Evolutionary conservation across 2,329 filamentous ascomycete species (phyloP).

Genomic region (Trichoderma sp.): DNA sequence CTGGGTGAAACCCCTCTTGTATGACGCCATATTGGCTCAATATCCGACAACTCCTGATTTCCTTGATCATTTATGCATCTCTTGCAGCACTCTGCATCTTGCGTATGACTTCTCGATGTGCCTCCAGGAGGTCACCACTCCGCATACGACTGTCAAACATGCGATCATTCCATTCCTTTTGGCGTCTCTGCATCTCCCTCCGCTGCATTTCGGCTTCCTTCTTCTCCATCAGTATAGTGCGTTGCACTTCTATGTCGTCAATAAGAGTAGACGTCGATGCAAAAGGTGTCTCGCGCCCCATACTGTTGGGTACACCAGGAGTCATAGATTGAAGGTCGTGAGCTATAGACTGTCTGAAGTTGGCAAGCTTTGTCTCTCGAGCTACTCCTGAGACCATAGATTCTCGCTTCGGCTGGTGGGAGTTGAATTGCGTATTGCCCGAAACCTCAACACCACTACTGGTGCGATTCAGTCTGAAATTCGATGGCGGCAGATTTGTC

Average conservation of each 20-base stretch:
- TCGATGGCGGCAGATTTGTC: slow-evolving; percentile 32
- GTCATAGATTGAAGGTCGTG: slow-evolving; percentile 54
- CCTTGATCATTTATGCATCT: slow-evolving; percentile 24
- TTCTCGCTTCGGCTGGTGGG: slow-evolving; percentile 52
- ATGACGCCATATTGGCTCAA: neutral
- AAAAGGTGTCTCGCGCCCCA: slow-evolving; percentile 41
- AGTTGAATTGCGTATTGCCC: slow-evolving; percentile 46
- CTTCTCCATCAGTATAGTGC: slow-evolving; percentile 57
- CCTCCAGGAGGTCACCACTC: slow-evolving; percentile 68
- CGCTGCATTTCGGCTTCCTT: slow-evolving; percentile 60
- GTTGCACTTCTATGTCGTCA: slow-evolving; percentile 49
- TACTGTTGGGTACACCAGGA: slow-evolving; percentile 31
- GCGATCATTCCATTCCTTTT: slow-evolving; percentile 57
- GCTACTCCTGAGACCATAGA: slow-evolving; percentile 42
- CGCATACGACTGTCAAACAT: slow-evolving; percentile 74
- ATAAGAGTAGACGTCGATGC: slow-evolving; percentile 33
- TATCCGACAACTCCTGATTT: neutral
- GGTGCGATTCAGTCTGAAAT: slow-evolving; percentile 24
- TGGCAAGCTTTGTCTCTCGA: slow-evolving; percentile 60
- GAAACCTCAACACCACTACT: slow-evolving; percentile 29
- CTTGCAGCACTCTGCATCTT: slow-evolving; percentile 64
- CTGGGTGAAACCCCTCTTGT: neutral
- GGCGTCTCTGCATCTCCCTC: slow-evolving; percentile 55
- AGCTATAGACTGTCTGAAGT: slow-evolving; percentile 64
- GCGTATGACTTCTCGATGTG: slow-evolving; percentile 75